Evolutionary conservation across 2,329 filamentous ascomycete species (phyloP).

Genomic region (Diplodia intermedia): DNA sequence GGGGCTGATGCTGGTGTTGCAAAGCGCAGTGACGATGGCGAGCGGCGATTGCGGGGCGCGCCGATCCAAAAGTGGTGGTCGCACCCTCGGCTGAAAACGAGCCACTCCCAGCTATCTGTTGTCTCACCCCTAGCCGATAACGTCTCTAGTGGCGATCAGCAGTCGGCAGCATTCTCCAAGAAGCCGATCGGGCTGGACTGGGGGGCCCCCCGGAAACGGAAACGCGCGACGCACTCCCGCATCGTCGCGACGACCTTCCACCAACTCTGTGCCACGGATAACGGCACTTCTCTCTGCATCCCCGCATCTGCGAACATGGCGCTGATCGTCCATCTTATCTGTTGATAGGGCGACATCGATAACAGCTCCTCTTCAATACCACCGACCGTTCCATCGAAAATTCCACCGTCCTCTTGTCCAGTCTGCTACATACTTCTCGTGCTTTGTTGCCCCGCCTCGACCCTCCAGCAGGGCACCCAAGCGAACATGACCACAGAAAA

Average conservation of each 20-base stretch:
- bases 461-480: not conserved
- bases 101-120: not conserved
- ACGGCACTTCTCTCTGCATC: not conserved
- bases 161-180: not conserved
- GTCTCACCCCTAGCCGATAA: not conserved
- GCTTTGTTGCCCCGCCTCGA: not conserved
- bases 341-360: conserved; percentile 9
- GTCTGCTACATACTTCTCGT: not conserved
- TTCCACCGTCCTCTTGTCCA: not conserved
- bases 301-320: not conserved
- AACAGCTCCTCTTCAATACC: not conserved
- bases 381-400: not conserved
- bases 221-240: not conserved
- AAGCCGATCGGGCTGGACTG: conserved; percentile 11
- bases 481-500: not conserved
- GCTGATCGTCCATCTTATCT: not conserved
- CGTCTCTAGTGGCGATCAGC: not conserved
- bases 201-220: not conserved
- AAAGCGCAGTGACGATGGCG: not conserved
- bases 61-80: conserved; percentile 23
- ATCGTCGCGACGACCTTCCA: conserved; percentile 5
- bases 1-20: not conserved
- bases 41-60: not conserved
- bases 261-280: conserved; percentile 6
- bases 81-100: not conserved